Evolutionary conservation across 805 yeast genomes (phyloP).

Genomic region (Wickerhamomyces queroliae): DNA sequence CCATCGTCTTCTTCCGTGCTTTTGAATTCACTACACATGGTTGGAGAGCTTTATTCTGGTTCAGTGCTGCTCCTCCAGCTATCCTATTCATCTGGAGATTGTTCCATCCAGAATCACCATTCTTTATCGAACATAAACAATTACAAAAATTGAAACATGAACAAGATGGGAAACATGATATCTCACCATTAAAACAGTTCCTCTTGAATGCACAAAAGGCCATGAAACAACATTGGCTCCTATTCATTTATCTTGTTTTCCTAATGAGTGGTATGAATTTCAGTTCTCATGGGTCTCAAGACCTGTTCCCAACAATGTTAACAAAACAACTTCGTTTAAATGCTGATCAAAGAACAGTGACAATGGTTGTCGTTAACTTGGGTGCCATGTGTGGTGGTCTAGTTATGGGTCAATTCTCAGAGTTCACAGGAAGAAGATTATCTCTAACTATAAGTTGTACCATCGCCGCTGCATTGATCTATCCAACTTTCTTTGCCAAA

Average conservation of each 20-base stretch:
- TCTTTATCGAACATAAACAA: constrained; percentile 32
- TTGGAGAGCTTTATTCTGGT: constrained; percentile 75
- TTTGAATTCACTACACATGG: constrained; percentile 43
- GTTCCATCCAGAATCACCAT: constrained; percentile 54
- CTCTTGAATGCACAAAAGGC: constrained; percentile 28
- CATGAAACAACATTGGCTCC: constrained; percentile 51
- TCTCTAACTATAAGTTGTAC: constrained; percentile 45
- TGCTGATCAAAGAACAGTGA: constrained; percentile 46
- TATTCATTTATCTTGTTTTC: constrained; percentile 49
- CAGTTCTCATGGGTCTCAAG: constrained; percentile 72
- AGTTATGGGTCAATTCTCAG: constrained; percentile 49
- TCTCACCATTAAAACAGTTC: constrained; percentile 17
- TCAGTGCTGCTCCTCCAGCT: constrained; percentile 62
- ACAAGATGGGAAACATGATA: constrained; percentile 20
- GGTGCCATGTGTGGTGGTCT: constrained; percentile 69
- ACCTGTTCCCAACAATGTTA: constrained; percentile 61
- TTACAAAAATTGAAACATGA: constrained; percentile 20
- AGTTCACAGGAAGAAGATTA: constrained; percentile 55
- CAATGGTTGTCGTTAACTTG: constrained; percentile 55
- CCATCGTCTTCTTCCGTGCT: constrained; percentile 61
- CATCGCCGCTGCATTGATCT: constrained; percentile 53
- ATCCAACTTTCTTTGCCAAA: constrained; percentile 46
- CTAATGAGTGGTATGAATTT: constrained; percentile 68
- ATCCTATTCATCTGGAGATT: constrained; percentile 53
- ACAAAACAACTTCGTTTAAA: constrained; percentile 43